Base-by-base conservation (phyloP, 192 early-diverging fungal species). In the Diversispora epigaea region DNA sequence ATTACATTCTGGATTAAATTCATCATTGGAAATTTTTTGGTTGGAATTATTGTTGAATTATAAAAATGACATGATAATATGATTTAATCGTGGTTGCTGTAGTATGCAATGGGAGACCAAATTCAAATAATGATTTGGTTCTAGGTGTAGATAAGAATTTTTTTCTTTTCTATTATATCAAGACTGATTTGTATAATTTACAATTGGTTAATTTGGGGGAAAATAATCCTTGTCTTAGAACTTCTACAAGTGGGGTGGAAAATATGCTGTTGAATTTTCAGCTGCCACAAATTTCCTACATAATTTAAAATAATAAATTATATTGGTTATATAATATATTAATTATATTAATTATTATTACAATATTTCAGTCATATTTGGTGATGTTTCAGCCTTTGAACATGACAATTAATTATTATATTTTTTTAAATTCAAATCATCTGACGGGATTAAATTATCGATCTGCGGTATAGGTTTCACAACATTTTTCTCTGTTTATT, bases 1-100 rank as follows among this genome's bases (percentile, higher is more conserved):
- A 19, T 80, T 78, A 63, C 93, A 92, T 0, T 69, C 47, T 4
- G 67, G 25, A 71, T 91, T 73, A 57, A 88, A 91, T 17, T 73
- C 0, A 68, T 57, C 12, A 84, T 82, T 39, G 75, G 71, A 60
- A 66, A 17, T 76, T 78, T 17, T 78, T 49, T 43, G 14, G 75
- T 77, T 0, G 89, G 89, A 2, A 91, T 81, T n/a, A 94, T 89
- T 5, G 83, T 86, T 1, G 88, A 71, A n/a, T 84, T 76, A 83
- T 97, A 97, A 39, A 89, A 86, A n/a, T n/a, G n/a, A n/a, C n/a
- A 62, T 93, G 93, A 79, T 96, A 91, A 70, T 91, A 88, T 0
- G 95, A 88, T 75, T 93, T 85, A 32, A 97, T 88, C n/a, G 84
- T 85, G 0, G 97, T 94, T 15, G 95, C 93, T 39, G 85, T 73